Evolutionary conservation across 768 basidiomycete species (phyloP).

Genomic region (Rhizopogon vulgaris): DNA sequence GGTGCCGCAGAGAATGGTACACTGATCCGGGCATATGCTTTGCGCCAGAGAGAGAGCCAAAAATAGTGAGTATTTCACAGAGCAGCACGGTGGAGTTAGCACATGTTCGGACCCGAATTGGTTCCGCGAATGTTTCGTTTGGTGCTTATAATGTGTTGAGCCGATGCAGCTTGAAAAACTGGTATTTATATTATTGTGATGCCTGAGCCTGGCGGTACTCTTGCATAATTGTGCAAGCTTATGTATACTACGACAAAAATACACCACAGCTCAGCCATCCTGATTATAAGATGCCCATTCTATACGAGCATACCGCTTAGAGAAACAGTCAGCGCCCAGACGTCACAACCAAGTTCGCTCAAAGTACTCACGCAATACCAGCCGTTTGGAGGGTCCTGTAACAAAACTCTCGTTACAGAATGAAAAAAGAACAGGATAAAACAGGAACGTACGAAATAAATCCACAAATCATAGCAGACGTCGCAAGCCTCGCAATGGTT

Average conservation of each 20-base stretch:
- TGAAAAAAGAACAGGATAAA: not conserved
- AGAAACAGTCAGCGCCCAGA: conserved; percentile 18
- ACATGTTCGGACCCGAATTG: too few species aligned
- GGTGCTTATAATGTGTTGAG: too few species aligned
- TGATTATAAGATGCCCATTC: conserved; percentile 10
- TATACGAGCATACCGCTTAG: conserved; percentile 43
- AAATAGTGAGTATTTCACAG: too few species aligned
- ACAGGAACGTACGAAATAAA: conserved; percentile 42
- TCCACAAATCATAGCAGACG: conserved; percentile 66
- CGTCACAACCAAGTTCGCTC: not conserved
- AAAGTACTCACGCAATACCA: conserved; percentile 47
- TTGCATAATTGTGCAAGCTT: too few species aligned
- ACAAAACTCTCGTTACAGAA: not conserved
- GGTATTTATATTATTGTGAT: too few species aligned
- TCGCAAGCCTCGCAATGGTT: conserved; percentile 63
- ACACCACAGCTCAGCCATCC: not conserved
- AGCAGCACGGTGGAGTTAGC: too few species aligned
- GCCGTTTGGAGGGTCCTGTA: conserved; percentile 48
- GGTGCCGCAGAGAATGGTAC: too few species aligned
- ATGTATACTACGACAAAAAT: not conserved
- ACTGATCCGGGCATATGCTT: too few species aligned
- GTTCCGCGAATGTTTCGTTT: too few species aligned
- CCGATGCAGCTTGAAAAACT: too few species aligned
- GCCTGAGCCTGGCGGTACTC: too few species aligned
- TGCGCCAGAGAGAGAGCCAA: too few species aligned